phyloP scores from a whole-genome alignment of 2,329 filamentous ascomycete genomes.

The Hypoxylon sp. region DNA sequence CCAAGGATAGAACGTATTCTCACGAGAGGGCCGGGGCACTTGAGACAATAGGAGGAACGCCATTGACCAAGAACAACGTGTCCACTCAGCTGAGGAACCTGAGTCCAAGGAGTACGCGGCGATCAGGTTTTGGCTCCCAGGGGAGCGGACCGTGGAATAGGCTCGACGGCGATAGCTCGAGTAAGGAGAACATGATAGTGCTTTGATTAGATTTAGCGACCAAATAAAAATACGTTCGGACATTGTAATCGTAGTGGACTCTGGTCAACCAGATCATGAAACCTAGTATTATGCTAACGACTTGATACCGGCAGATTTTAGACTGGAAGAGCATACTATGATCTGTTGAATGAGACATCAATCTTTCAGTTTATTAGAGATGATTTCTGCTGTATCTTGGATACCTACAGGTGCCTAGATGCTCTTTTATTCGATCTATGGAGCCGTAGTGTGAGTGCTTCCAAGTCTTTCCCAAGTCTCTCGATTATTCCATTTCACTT shows the following conservation, averaged over 20 bases:
- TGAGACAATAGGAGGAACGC: conserved; percentile 24
- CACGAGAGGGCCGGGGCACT: conserved; percentile 1
- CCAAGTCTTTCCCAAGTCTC: background rate
- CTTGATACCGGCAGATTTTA: background rate
- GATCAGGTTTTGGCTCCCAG: conserved; percentile 15
- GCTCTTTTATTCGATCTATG: background rate
- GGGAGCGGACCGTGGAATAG: conserved; percentile 26
- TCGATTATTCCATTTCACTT: background rate
- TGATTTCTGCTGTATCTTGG: background rate
- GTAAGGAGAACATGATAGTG: conserved; percentile 20
- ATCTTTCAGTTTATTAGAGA: background rate
- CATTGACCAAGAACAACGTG: conserved; percentile 11
- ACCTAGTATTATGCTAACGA: background rate
- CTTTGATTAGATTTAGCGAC: conserved; percentile 4
- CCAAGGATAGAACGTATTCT: conserved; percentile 3
- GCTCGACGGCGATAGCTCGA: conserved; percentile 17
- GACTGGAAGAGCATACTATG: background rate
- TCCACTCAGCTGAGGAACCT: conserved; percentile 21
- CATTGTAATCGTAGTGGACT: conserved; percentile 1
- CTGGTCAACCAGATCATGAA: background rate
- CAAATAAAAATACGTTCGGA: conserved; percentile 1
- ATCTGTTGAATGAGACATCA: background rate
- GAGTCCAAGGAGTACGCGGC: conserved; percentile 16
- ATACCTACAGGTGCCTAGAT: background rate
- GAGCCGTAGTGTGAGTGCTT: background rate